Evolutionary conservation across 2,329 filamentous ascomycete genomes (phyloP).

Genomic region (Microdochium paspali): DNA sequence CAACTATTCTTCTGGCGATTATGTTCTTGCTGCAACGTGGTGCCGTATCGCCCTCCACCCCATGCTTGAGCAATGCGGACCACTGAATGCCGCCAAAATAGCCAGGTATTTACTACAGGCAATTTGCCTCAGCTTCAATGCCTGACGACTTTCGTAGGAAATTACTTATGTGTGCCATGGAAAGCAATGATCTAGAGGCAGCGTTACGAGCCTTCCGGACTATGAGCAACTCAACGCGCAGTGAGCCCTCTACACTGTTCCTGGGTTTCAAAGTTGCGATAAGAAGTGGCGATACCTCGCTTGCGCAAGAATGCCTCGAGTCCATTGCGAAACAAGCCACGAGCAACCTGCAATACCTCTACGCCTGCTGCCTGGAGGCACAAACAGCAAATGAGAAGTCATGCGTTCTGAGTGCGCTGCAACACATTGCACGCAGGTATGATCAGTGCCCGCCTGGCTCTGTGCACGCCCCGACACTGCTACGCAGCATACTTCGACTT

Average conservation of each 20-base stretch:
- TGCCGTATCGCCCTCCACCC: slow-evolving; percentile 59
- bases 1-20: slow-evolving; percentile 40
- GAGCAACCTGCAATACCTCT: slow-evolving; percentile 55
- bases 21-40: slow-evolving; percentile 55
- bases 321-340: slow-evolving; percentile 42
- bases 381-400: slow-evolving; percentile 53
- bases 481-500: slow-evolving; percentile 50
- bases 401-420: slow-evolving; percentile 50
- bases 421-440: slow-evolving; percentile 48
- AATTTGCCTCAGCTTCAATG: background rate
- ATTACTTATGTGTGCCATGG: slow-evolving; percentile 59
- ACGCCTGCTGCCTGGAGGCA: slow-evolving; percentile 73
- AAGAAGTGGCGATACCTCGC: slow-evolving; percentile 42
- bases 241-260: slow-evolving; percentile 60
- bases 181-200: slow-evolving; percentile 40
- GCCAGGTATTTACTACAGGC: slow-evolving; percentile 59
- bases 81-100: slow-evolving; percentile 59
- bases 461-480: slow-evolving; percentile 52
- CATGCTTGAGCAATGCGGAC: slow-evolving; percentile 56
- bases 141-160: slow-evolving; percentile 44
- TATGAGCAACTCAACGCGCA: slow-evolving; percentile 48
- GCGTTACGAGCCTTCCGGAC: slow-evolving; percentile 46
- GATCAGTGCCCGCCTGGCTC: slow-evolving; percentile 34
- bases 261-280: slow-evolving; percentile 68
- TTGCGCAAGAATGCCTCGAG: slow-evolving; percentile 56